phyloP scores from a whole-genome alignment of 176 grass and related monocot species.

The Areca catechu region DNA sequence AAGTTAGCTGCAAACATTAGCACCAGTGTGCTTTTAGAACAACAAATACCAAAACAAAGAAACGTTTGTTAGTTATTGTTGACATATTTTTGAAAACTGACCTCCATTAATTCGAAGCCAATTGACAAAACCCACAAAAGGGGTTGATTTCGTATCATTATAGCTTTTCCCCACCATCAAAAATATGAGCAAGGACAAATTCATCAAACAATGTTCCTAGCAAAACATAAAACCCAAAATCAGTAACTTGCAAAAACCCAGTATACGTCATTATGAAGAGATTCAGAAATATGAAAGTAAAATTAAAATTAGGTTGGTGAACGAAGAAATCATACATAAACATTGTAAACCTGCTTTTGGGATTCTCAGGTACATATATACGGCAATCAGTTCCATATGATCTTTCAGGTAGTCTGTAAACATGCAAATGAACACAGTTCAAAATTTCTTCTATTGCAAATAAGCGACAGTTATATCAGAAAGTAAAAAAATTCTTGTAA shows the following conservation, averaged over 20 bases:
- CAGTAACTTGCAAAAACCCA: constrained; percentile 48
- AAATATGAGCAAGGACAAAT: constrained; percentile 93
- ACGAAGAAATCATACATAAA: constrained; percentile 94
- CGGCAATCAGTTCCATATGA: constrained; percentile 96
- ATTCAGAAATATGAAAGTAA: constrained; percentile 13
- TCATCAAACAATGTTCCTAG: constrained; percentile 99
- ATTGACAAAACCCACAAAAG: constrained; percentile 97
- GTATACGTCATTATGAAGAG: too few species aligned
- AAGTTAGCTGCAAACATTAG: constrained; percentile 62
- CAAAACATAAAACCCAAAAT: constrained; percentile 66
- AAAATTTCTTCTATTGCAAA: constrained; percentile 19
- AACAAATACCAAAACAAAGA: background rate
- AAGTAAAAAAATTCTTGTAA: constrained; percentile 7
- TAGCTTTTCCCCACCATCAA: constrained; percentile 99
- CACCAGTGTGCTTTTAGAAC: background rate
- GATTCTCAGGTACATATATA: constrained; percentile 95
- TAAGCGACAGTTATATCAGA: constrained; percentile 2
- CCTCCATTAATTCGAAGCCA: constrained; percentile 99
- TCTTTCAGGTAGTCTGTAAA: constrained; percentile 88
- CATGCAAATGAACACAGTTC: constrained; percentile 2
- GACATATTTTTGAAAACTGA: constrained; percentile 4
- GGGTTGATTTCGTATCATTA: constrained; percentile 99
- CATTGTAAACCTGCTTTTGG: constrained; percentile 95
- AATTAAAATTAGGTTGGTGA: constrained; percentile 34
- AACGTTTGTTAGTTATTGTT: too few species aligned